phyloP scores from a whole-genome alignment of 176 grass and related monocot species.

The Oryza glumipatula region DNA sequence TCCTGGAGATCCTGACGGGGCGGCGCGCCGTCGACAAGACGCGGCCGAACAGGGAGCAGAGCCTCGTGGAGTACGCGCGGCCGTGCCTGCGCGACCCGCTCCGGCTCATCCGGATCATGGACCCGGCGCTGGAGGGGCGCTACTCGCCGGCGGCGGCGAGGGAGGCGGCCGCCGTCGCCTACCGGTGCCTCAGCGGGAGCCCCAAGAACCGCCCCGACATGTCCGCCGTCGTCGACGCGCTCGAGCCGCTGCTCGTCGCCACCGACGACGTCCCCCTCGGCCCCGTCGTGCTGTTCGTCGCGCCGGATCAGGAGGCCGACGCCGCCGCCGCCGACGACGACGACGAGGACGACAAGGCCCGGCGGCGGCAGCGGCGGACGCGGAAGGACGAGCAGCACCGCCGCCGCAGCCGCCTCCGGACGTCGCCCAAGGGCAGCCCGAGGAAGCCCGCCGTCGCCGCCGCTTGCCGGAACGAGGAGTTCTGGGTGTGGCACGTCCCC shows the following conservation, averaged over 20 bases:
- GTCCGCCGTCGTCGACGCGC: slow-evolving; percentile 66
- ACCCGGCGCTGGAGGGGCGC: slow-evolving; percentile 66
- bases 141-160: slow-evolving; percentile 75
- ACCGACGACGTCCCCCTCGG: slow-evolving; percentile 52
- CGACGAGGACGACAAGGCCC: slow-evolving; percentile 2
- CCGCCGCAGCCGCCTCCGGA: not conserved
- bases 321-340: not conserved
- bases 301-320: slow-evolving; percentile 29
- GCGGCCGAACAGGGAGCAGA: slow-evolving; percentile 69
- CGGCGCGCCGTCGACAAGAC: slow-evolving; percentile 77
- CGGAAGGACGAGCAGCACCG: not conserved
- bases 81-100: slow-evolving; percentile 65
- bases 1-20: slow-evolving; percentile 77
- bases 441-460: slow-evolving; percentile 33
- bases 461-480: slow-evolving; percentile 44
- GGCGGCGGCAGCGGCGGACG: not conserved
- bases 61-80: slow-evolving; percentile 81
- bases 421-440: slow-evolving; percentile 48
- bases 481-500: slow-evolving; percentile 60
- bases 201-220: slow-evolving; percentile 83
- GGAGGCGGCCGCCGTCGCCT: slow-evolving; percentile 66
- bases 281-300: slow-evolving; percentile 68
- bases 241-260: slow-evolving; percentile 73
- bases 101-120: slow-evolving; percentile 66
- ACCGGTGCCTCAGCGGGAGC: slow-evolving; percentile 72